Percentiles rank a stretch among this genome's conserved stretches.
Evolutionary conservation across 176 grass and related monocot species (phyloP).

Genomic region (Hsuehochloa calcarea): DNA sequence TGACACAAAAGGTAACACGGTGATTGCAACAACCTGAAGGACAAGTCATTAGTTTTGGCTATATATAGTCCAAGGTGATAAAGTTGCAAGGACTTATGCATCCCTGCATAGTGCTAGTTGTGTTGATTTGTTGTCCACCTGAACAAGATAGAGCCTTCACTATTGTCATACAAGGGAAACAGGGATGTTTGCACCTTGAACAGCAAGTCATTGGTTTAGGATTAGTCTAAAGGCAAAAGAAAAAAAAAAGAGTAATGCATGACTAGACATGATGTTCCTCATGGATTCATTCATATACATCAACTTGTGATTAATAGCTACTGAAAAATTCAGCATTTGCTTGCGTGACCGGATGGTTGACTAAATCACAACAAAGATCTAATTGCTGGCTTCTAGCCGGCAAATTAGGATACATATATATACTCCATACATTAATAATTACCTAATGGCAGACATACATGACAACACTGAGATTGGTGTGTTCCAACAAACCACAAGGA

Average conservation of each 20-base stretch:
- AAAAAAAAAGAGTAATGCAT: not conserved
- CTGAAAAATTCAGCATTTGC: not conserved
- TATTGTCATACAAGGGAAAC: not conserved
- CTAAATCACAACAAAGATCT: not conserved
- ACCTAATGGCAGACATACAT: not conserved
- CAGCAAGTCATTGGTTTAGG: conserved; percentile 5
- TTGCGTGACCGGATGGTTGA: conserved; percentile 2
- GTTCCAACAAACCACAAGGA: not conserved
- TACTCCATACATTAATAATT: not conserved
- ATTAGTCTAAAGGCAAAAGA: not conserved
- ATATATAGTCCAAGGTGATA: conserved; percentile 2
- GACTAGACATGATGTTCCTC: conserved; percentile 7
- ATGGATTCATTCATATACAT: not conserved
- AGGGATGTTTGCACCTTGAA: not conserved
- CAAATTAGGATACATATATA: conserved; percentile 5
- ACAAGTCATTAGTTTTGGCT: not conserved
- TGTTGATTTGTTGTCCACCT: not conserved
- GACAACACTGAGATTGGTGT: not conserved
- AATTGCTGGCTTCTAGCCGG: conserved; percentile 1
- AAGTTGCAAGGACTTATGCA: conserved; percentile 22
- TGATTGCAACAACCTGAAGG: conserved; percentile 31
- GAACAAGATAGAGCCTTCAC: not conserved
- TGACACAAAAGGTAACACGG: conserved; percentile 12
- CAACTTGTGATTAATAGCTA: not conserved
- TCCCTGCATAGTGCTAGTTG: not conserved